Evolutionary conservation across 495 filamentous ascomycete species (phyloP).

Genomic region (Neurospora sp.): DNA sequence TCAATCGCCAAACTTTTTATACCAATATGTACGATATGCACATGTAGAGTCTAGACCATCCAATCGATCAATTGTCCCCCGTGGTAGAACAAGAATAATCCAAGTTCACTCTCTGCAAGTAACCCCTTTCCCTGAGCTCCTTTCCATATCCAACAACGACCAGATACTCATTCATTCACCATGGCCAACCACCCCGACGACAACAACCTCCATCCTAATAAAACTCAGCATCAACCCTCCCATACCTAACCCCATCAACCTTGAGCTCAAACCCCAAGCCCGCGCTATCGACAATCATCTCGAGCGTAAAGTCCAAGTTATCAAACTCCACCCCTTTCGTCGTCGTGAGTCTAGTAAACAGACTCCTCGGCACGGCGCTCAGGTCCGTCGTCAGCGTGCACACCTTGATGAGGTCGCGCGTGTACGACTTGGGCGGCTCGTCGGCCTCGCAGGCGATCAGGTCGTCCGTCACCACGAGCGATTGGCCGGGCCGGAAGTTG

Average conservation of each 20-base stretch:
- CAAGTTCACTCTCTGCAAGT: neutral
- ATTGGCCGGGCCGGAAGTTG: slow-evolving; percentile 61
- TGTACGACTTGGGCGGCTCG: slow-evolving; percentile 48
- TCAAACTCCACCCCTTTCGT: slow-evolving; percentile 66
- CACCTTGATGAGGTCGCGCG: slow-evolving; percentile 49
- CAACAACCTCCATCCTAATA: slow-evolving; percentile 24
- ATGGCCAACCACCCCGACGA: neutral
- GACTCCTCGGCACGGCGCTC: slow-evolving; percentile 51
- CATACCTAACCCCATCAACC: slow-evolving; percentile 64
- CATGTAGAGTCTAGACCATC: too few relatives aligned
- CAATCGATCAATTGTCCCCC: too few relatives aligned
- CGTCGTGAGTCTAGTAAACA: slow-evolving; percentile 59
- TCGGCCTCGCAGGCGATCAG: slow-evolving; percentile 60
- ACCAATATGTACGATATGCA: neutral
- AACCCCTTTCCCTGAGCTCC: neutral
- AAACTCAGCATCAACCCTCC: slow-evolving; percentile 61
- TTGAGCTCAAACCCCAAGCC: slow-evolving; percentile 62
- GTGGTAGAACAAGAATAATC: neutral
- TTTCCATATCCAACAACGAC: neutral
- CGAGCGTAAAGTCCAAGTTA: slow-evolving; percentile 64
- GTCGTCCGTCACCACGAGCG: slow-evolving; percentile 59
- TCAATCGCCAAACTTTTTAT: neutral
- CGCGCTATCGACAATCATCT: slow-evolving; percentile 66
- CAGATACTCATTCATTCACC: neutral
- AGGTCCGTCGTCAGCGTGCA: slow-evolving; percentile 71